Base-by-base conservation (phyloP, 1,139 yeast genomes). In the Saccharomycopsis hybrid region DNA sequence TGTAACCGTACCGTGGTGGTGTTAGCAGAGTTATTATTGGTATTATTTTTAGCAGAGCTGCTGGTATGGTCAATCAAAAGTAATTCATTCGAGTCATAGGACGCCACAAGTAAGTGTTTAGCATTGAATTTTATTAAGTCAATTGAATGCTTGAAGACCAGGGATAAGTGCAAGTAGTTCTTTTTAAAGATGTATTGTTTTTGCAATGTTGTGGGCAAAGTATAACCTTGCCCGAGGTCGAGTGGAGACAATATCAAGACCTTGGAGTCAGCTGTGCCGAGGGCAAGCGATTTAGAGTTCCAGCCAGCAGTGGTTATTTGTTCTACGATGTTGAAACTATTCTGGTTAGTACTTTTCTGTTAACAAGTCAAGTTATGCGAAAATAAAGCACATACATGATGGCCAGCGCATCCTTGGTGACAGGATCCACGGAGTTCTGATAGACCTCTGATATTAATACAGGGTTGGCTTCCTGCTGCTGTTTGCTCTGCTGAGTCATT, bases 171-270 rank as follows among this genome's bases (percentile, higher is more conserved):
- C 4, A 49, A 13, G 8, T 32, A 27, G 24, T 5, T 40, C 13
- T 31, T 18, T 4, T 13, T 13, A 36, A 33, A 49, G 25, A 49
- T 36, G 30, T 29, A 36, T 27, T 35, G 30, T 29, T 36, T 24
- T 32, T 49, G 48, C n/a, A 49, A 29, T 7, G 41, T 27, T 9
- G 50, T 33, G 5, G 52, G 43, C 36, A 46, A 35, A n/a, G 39
- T 41, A 13, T 46, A 45, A 5, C 11, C 36, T 9, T 28, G 11
- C 7, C n/a, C 18, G n/a, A 44, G 35, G 11, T 13, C 33, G 5
- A 27, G 9, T 13, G 41, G 42, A 18, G 29, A n/a, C 32, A 38
- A 37, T 11, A 44, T 38, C 11, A 36, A 33, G 13, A 43, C 35
- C 9, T 35, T 32, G 30, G 32, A 41, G n/a, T 43, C 46, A 5